These are phyloP conservation scores for Aspergillus versicolor DNA, from an alignment of 2,329 filamentous ascomycete species.

Conservation along the genomic window DNA sequence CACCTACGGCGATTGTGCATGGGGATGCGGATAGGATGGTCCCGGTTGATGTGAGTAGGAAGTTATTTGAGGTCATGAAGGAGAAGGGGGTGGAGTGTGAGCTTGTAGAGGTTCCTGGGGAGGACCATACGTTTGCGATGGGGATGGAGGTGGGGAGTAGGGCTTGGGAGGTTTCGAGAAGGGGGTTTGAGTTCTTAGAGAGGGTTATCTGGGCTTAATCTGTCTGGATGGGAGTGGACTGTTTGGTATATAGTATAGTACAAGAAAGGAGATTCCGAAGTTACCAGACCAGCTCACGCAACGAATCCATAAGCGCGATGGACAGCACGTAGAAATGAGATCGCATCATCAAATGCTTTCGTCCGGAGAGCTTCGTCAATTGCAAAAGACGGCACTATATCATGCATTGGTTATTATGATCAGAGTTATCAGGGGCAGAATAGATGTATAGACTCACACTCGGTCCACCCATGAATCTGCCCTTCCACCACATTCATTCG, in stretches of 20 bases:
- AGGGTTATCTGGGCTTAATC: conserved; percentile 13
- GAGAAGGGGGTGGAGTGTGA: conserved; percentile 34
- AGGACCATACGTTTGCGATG: conserved; percentile 47
- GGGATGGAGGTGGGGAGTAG: conserved; percentile 42
- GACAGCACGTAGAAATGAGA: neutral
- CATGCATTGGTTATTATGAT: neutral
- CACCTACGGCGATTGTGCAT: conserved; percentile 46
- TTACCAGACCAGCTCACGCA: too few relatives aligned
- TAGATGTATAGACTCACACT: neutral
- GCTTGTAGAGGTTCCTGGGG: conserved; percentile 39
- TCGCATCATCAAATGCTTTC: neutral
- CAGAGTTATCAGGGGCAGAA: neutral
- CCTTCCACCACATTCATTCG: neutral
- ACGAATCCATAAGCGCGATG: neutral
- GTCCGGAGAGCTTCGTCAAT: neutral
- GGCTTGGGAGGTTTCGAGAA: conserved; percentile 35
- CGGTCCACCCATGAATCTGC: conserved; percentile 5
- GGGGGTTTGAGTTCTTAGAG: conserved; percentile 46
- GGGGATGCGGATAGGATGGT: conserved; percentile 43
- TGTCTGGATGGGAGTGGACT: too few relatives aligned
- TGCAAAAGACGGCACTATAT: neutral
- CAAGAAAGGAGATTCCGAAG: too few relatives aligned
- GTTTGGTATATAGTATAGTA: too few relatives aligned
- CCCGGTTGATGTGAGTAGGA: conserved; percentile 35
- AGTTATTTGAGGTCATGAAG: conserved; percentile 26